Base-by-base conservation (phyloP, 345 rosid species). In the Citrus unshiu region DNA sequence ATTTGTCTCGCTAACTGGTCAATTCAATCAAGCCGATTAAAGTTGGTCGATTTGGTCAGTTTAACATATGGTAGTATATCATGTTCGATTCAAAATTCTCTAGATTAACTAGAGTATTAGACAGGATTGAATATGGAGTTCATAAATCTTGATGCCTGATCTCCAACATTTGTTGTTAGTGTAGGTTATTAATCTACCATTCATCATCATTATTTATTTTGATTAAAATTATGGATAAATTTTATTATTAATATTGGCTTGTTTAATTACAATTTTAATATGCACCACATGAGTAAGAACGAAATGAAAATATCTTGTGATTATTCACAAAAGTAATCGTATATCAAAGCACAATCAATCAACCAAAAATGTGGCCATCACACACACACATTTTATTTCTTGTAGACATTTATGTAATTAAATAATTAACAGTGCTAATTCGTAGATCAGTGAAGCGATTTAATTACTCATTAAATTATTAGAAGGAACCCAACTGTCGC, bases 361-460 rank as follows among this genome's bases (percentile, higher is more conserved):
- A 78, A 37, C 8, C 14, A 19, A 58, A 29, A 74, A 66, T 65
- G 60, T 76, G 77, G 79, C 22, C 75, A 59, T 40, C 76, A 22
- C 74, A 66, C 60, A 72, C 51, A 46, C 13, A 3, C 58, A 54
- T 54, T 14, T 51, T 16, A 49, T 16, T 49, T 49, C 6, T 49
- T 49, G 1, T 70, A 25, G 6, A 40, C 12, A 68, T 49, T 18
- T 63, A 13, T 13, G 12, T 66, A 34, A 8, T 16, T 18, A 66
- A 46, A 13, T 46, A 12, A 46, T 13, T 12, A 46, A 46, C 51
- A 46, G 18, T 46, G 51, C 21, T 24, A 39, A 9, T 39, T 37
- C 16, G 73, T 27, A 69, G 19, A 69, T 40, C 57, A 24, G 29
- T 68, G 32, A 51, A 40, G 57, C 24, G 18, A 39, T 68, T 39